These are phyloP conservation scores for Lactuca saligna DNA, from an alignment of 129 eudicot species.

Conservation along the genomic window DNA sequence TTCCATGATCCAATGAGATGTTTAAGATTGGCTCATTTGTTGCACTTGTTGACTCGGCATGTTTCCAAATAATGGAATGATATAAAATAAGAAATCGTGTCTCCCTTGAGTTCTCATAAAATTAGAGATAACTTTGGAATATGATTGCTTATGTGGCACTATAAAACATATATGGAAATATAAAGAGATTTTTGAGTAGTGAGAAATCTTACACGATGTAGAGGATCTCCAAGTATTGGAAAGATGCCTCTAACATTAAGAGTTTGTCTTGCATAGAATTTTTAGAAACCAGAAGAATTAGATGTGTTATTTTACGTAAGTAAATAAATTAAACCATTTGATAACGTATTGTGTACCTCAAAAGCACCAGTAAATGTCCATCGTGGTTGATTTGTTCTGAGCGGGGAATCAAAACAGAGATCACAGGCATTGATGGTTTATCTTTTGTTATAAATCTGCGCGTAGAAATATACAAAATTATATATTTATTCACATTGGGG, in stretches of 20 bases:
- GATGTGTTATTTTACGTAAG: neutral
- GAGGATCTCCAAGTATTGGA: too few relatives aligned
- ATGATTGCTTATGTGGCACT: neutral
- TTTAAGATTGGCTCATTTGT: constrained; percentile 67
- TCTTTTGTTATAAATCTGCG: constrained; percentile 86
- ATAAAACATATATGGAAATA: neutral
- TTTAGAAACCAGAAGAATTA: neutral
- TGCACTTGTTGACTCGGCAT: constrained; percentile 65
- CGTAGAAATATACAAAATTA: constrained; percentile 39
- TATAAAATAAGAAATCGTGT: constrained; percentile 5
- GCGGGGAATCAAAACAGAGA: constrained; percentile 81
- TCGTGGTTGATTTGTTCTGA: constrained; percentile 76
- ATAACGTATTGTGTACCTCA: constrained; percentile 44
- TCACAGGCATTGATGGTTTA: constrained; percentile 88
- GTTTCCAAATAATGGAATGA: neutral
- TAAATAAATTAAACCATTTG: neutral
- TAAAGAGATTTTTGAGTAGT: neutral
- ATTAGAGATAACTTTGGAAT: neutral
- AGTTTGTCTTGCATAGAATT: too few relatives aligned
- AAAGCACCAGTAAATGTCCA: constrained; percentile 89
- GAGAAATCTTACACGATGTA: constrained; percentile 52
- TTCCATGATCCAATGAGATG: constrained; percentile 84
- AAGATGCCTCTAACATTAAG: too few relatives aligned
- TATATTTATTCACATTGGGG: constrained; percentile 62
- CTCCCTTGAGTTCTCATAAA: neutral